A percentile compares a stretch with the other conserved stretches of the same genome.
These are phyloP conservation scores for Chenopodium suecicum DNA, from an alignment of 148 eudicot species.

Conservation along the genomic window DNA sequence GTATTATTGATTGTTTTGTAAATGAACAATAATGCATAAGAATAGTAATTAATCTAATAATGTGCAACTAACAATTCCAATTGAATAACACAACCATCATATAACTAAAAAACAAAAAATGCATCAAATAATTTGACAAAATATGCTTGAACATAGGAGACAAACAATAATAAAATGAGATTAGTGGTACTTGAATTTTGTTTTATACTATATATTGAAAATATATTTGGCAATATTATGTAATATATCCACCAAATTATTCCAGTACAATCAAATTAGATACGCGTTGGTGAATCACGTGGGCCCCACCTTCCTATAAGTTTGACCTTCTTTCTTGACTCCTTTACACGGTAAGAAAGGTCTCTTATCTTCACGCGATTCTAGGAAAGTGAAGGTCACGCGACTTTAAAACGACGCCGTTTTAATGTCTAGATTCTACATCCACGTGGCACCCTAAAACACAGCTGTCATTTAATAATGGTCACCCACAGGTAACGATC, in stretches of 20 bases:
- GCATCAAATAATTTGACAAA: no score
- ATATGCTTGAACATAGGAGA: no score
- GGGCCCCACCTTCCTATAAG: not conserved
- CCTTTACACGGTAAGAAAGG: not conserved
- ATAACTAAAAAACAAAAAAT: no score
- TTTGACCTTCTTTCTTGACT: not conserved
- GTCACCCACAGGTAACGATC: not conserved
- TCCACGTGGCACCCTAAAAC: conserved; percentile 10
- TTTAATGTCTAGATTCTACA: not conserved
- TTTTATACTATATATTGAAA: not conserved
- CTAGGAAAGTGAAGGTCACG: fast-evolving
- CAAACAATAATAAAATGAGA: not conserved
- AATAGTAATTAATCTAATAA: no score
- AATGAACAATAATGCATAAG: no score
- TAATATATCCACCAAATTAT: not conserved
- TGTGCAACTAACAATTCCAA: no score
- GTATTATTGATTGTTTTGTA: no score
- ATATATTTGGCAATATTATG: not conserved
- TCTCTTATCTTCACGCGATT: not conserved
- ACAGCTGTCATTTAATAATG: not conserved
- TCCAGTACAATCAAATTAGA: not conserved
- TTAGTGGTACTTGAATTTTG: not conserved
- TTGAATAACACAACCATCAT: no score
- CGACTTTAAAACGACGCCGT: not conserved
- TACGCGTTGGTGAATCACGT: not conserved